Evolutionary conservation across 352 stramenopile genomes (phyloP).

Genomic region (Thalassiosira livingstoniorum): DNA sequence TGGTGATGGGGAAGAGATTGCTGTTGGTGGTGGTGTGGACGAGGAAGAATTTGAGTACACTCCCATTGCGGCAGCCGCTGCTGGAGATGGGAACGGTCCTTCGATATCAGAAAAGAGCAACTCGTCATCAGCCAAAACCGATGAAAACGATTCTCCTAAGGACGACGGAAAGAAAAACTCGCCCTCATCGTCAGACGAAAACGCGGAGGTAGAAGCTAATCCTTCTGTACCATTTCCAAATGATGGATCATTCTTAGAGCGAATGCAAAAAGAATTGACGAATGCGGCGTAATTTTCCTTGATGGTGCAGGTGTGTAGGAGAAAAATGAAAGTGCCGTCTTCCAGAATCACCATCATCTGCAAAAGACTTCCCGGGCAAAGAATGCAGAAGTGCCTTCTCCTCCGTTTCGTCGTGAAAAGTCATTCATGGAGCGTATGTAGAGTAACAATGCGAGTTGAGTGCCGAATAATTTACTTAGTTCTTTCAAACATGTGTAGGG

Average conservation of each 20-base stretch:
- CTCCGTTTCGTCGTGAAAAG: no score
- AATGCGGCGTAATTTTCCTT: background rate
- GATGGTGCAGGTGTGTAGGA: no score
- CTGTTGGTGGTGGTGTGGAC: slow-evolving; percentile 14
- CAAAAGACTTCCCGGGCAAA: no score
- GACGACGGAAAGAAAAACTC: background rate
- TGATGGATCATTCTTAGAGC: slow-evolving; percentile 78
- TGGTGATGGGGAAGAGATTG: slow-evolving; percentile 13
- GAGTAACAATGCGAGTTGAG: no score
- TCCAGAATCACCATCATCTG: no score
- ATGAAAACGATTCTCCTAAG: background rate
- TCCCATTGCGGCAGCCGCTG: slow-evolving; percentile 46
- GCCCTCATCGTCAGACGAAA: background rate
- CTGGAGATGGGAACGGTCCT: background rate
- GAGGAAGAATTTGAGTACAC: slow-evolving; percentile 81
- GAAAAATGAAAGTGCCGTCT: no score
- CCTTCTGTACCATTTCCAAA: slow-evolving; percentile 53
- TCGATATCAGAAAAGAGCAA: background rate
- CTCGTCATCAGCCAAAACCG: background rate
- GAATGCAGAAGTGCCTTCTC: no score
- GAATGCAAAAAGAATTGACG: slow-evolving; percentile 61
- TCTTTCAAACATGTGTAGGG: no score
- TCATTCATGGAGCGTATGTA: no score
- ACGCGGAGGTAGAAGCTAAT: background rate
- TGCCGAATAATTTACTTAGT: no score